Evolutionary conservation across 768 basidiomycete genomes (phyloP).

Genomic region (Russula emetica): DNA sequence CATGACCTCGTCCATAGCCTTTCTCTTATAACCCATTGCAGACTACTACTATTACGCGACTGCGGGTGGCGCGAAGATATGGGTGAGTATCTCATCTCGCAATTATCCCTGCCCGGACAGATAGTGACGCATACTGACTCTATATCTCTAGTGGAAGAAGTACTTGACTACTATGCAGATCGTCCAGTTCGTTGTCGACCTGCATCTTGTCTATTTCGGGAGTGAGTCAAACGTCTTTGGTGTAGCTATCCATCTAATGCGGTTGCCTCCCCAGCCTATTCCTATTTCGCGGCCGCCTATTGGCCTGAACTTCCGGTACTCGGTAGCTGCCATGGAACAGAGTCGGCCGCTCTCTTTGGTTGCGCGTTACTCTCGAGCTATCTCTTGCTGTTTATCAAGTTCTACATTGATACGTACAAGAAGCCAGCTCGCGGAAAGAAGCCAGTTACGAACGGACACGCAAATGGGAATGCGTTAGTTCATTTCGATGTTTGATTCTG

Average conservation of each 20-base stretch:
- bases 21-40: constrained; percentile 34
- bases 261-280: constrained; percentile 51
- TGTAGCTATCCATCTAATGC: neutral
- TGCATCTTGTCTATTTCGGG: constrained; percentile 89
- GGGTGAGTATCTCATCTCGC: constrained; percentile 51
- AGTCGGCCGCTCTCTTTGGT: constrained; percentile 83
- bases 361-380: constrained; percentile 86
- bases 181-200: constrained; percentile 89
- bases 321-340: constrained; percentile 84
- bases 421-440: constrained; percentile 46
- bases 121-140: neutral
- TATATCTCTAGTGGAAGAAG: constrained; percentile 85
- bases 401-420: constrained; percentile 84
- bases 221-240: constrained; percentile 52
- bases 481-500: neutral
- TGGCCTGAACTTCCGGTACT: constrained; percentile 56
- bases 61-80: constrained; percentile 93
- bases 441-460: constrained; percentile 43
- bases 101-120: neutral
- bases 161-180: constrained; percentile 97
- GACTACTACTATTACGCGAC: constrained; percentile 99
- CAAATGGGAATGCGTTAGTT: constrained; percentile 38
- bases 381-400: constrained; percentile 93
- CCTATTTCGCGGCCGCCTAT: constrained; percentile 68
- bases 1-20: neutral